phyloP scores from a whole-genome alignment of 2,329 filamentous ascomycete species.

The Colletotrichum incanum region DNA sequence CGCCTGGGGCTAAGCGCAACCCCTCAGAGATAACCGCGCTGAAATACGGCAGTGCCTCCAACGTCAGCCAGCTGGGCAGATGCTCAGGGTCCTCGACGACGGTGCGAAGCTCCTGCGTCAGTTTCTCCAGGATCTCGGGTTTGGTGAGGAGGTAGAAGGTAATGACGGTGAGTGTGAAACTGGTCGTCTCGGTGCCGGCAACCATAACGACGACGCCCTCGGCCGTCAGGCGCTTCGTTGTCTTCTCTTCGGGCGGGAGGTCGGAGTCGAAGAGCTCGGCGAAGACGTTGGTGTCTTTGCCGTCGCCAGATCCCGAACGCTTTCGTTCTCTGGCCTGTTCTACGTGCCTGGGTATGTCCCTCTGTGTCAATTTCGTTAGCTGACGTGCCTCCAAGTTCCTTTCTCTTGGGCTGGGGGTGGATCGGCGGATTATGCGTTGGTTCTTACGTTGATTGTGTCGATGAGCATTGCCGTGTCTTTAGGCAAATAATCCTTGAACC shows the following conservation, averaged over 20 bases:
- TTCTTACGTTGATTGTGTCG: slow-evolving; percentile 9
- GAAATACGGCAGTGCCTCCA: slow-evolving; percentile 58
- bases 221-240: slow-evolving; percentile 51
- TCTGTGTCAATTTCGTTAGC: not conserved
- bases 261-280: slow-evolving; percentile 49
- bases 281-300: slow-evolving; percentile 34
- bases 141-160: slow-evolving; percentile 49
- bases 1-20: slow-evolving; percentile 44
- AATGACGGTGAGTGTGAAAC: slow-evolving; percentile 45
- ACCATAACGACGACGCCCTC: slow-evolving; percentile 56
- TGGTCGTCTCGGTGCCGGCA: slow-evolving; percentile 57
- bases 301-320: not conserved
- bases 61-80: slow-evolving; percentile 45
- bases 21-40: slow-evolving; percentile 44
- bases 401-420: accelerated
- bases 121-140: slow-evolving; percentile 40
- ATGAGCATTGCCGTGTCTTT: slow-evolving; percentile 12
- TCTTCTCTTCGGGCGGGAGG: slow-evolving; percentile 56
- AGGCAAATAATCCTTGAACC: slow-evolving; percentile 7
- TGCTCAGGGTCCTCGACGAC: slow-evolving; percentile 45
- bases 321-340: slow-evolving; percentile 5
- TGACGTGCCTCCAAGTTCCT: no score
- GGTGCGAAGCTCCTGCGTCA: slow-evolving; percentile 47
- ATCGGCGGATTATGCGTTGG: not conserved
- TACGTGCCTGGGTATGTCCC: slow-evolving; percentile 11